A percentile compares a stretch with the other conserved stretches of the same genome.
Conservation (phyloP, 2,329 filamentous ascomycete species). For the Fusarium penzigii region DNA sequence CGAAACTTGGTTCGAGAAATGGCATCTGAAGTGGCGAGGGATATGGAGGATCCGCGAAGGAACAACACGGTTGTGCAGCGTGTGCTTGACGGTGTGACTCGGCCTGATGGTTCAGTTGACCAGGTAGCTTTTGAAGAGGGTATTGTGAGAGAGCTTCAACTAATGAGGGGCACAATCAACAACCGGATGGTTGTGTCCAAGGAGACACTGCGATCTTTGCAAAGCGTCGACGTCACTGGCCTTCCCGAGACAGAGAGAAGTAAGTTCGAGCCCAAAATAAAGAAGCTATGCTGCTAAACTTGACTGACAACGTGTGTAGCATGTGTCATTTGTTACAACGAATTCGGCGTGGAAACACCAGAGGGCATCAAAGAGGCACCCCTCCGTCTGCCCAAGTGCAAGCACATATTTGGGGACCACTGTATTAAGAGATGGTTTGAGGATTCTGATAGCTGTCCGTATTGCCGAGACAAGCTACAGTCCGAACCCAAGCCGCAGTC, state of each 20-base stretch:
- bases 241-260: constrained; percentile 50
- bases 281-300: background rate
- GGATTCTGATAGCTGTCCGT: constrained; percentile 63
- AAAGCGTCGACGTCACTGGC: constrained; percentile 46
- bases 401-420: constrained; percentile 63
- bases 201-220: constrained; percentile 46
- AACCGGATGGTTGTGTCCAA: constrained; percentile 51
- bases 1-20: constrained; percentile 26
- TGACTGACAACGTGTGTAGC: constrained; percentile 38
- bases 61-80: constrained; percentile 8
- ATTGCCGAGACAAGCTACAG: constrained; percentile 62
- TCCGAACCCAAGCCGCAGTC: constrained; percentile 42
- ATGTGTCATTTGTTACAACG: constrained; percentile 67
- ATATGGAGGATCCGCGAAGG: constrained; percentile 20
- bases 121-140: constrained; percentile 31
- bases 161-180: constrained; percentile 45
- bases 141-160: constrained; percentile 43
- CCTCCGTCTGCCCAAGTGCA: constrained; percentile 61
- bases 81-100: constrained; percentile 4
- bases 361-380: constrained; percentile 60
- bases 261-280: constrained; percentile 31
- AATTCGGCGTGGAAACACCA: constrained; percentile 57
- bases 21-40: constrained; percentile 22
- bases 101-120: constrained; percentile 13
- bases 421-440: constrained; percentile 68